Evolutionary conservation across 2,329 filamentous ascomycete genomes (phyloP).

Genomic region (Tricladium varicosporioides): DNA sequence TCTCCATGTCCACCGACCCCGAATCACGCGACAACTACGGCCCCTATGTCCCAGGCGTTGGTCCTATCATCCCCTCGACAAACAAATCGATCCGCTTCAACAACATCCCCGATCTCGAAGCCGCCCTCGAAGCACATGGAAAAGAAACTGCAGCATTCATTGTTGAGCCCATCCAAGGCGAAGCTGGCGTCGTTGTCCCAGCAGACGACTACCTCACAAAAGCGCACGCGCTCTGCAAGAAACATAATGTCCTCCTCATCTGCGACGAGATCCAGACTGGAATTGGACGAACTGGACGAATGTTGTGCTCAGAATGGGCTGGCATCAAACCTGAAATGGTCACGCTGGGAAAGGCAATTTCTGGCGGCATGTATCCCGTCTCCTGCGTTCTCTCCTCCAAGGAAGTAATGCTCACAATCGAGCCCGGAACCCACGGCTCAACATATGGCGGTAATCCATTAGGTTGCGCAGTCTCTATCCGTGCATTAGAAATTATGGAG

Average conservation of each 20-base stretch:
- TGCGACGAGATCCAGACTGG: constrained; percentile 99
- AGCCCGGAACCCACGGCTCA: constrained; percentile 94
- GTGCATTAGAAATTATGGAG: constrained; percentile 87
- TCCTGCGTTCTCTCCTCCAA: constrained; percentile 84
- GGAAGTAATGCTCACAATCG: constrained; percentile 92
- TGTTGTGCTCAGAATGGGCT: constrained; percentile 93
- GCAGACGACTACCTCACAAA: constrained; percentile 82
- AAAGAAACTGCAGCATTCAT: constrained; percentile 88
- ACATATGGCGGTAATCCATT: constrained; percentile 98
- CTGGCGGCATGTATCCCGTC: constrained; percentile 98
- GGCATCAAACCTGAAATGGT: constrained; percentile 94
- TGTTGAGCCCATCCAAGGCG: constrained; percentile 94
- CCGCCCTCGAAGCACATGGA: constrained; percentile 75
- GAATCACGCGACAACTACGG: constrained; percentile 95
- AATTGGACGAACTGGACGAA: constrained; percentile 89
- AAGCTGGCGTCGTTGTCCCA: constrained; percentile 94
- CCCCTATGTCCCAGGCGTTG: constrained; percentile 87
- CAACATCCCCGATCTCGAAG: constrained; percentile 76
- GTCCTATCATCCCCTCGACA: constrained; percentile 72
- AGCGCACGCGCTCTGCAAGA: constrained; percentile 82
- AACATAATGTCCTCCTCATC: constrained; percentile 94
- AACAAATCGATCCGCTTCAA: constrained; percentile 81
- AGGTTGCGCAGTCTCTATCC: constrained; percentile 92
- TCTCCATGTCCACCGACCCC: constrained; percentile 91
- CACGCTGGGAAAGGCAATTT: constrained; percentile 94